Evolutionary conservation across 176 grass and related monocot species (phyloP), one percentile per base, ranked within the genome.

Genomic region (Dendrocalamus sinicus): DNA sequence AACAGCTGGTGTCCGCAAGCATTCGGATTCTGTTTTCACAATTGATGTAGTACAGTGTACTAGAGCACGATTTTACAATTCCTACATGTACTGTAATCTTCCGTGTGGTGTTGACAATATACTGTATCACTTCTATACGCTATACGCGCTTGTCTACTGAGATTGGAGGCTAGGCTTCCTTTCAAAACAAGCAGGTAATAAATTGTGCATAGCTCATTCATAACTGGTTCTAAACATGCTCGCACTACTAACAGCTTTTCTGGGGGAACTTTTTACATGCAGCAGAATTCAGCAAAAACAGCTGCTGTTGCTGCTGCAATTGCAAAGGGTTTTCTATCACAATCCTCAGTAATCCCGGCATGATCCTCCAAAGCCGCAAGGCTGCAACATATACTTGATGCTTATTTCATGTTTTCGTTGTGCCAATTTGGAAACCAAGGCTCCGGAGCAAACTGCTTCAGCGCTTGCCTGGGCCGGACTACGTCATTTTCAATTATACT

Each of bases 371-470:
- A 62, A 66, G 39, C 63, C n/a, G 17, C 17, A 77, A n/a, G 30
- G 45, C 43, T 84, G 63, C 22, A n/a, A 39, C 52, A 60, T 75
- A 61, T 62, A 76, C 39, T 11, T 35, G 15, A 12, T 55, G 53
- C 9, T 72, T 77, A 41, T 14, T 85, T 81, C 72, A 88, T 80
- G 85, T 86, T 85, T 80, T 87, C 48, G 69, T 82, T 41, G 69
- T 76, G 57, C 84, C 85, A 50, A 80, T 65, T 68, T 85, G 39
- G 52, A 98, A 85, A 16, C 89, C 91, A 9, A 98, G 75, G 80
- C 64, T 74, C 44, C 35, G 73, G 68, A 94, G 80, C 70, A 92
- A 92, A 14, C 61, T 75, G 86, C 22, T 89, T 70, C 78, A 95
- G 75, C 17, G 76, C 68, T 87, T 86, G 81, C 26, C 58, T 16